Evolutionary conservation across 2,329 filamentous ascomycete species (phyloP), one percentile per base, ranked within the genome.

Genomic region (Orbilia javanica): DNA sequence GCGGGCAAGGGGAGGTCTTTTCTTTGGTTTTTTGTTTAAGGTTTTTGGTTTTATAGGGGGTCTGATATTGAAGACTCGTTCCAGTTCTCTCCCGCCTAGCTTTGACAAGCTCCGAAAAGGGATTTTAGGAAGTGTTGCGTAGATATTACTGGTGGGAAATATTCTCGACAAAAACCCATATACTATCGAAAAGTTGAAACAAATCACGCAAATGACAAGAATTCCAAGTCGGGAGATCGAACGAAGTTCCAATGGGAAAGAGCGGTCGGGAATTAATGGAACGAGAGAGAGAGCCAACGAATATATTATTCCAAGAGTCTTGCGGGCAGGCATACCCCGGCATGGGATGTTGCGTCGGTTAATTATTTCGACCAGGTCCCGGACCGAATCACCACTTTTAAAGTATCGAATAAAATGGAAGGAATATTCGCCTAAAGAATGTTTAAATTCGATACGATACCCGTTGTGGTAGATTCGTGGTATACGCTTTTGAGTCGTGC

Each of bases 141-240:
- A 10, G 20, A 44, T 31, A 53, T 31, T 31, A 53, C 25, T 53
- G 50, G 50, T 53, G 50, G 50, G 27, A 53, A 31, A 53, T 8
- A 8, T n/a, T 18, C 2, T 8, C 3, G 15, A 31, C 4, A 27
- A 53, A n/a, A 53, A n/a, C 8, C n/a, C 50, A 18, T 31, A 8
- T 1, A 7, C 4, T 31, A 31, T 18, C 31, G 0, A 2, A 53
- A n/a, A 29, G 22, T 50, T 50, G 50, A 53, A 53, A 53, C 50
- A 53, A 53, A 53, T 53, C 25, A 53, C 50, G 50, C 50, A 53
- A 11, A 2, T 1, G 50, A 20, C 50, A 53, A 53, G 50, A 53
- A 31, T 53, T 31, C 50, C 50, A 53, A 53, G 50, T 31, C 50
- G 50, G 50, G 11, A 53, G 6, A 53, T 53, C 50, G 27, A 53